Conservation (phyloP, 2,329 filamentous ascomycete species). For the Sarocladium strictum region DNA sequence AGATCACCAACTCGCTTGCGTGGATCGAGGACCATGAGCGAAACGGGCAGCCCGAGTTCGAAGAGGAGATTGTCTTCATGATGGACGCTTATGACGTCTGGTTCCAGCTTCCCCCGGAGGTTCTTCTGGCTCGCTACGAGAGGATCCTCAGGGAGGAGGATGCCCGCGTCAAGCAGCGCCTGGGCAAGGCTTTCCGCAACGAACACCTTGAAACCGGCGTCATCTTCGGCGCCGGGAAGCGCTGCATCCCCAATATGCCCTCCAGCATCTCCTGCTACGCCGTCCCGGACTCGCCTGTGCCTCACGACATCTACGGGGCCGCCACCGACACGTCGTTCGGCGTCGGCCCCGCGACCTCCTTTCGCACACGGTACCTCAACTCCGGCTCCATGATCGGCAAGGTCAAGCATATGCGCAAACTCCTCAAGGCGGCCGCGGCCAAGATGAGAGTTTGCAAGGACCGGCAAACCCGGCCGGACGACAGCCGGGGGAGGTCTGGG, state of each 20-base stretch:
- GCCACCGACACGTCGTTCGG: slow-evolving; percentile 19
- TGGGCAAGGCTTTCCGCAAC: slow-evolving; percentile 17
- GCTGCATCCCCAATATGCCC: slow-evolving; percentile 20
- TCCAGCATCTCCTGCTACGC: slow-evolving; percentile 21
- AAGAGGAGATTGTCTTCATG: slow-evolving; percentile 23
- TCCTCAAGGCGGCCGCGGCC: slow-evolving; percentile 18
- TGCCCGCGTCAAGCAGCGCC: slow-evolving; percentile 16
- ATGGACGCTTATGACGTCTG: slow-evolving; percentile 27
- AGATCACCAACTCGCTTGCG: slow-evolving; percentile 20
- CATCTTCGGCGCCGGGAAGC: slow-evolving; percentile 22
- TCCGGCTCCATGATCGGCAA: slow-evolving; percentile 22
- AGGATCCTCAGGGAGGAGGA: slow-evolving; percentile 18
- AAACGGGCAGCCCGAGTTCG: slow-evolving; percentile 15
- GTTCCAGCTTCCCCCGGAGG: slow-evolving; percentile 25
- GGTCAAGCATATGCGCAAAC: slow-evolving; percentile 16
- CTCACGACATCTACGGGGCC: slow-evolving; percentile 16
- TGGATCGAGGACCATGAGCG: slow-evolving; percentile 20
- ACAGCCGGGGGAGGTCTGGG: slow-evolving; percentile 12
- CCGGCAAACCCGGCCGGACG: slow-evolving; percentile 11
- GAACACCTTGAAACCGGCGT: slow-evolving; percentile 19
- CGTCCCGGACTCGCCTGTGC: slow-evolving; percentile 21
- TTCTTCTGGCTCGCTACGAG: slow-evolving; percentile 20
- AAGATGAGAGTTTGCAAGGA: slow-evolving; percentile 17
- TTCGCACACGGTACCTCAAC: slow-evolving; percentile 21
- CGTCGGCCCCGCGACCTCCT: slow-evolving; percentile 13